Evolutionary conservation across 1,284 basidiomycete genomes (phyloP).

Genomic region (Paramarasmius palmivorus): DNA sequence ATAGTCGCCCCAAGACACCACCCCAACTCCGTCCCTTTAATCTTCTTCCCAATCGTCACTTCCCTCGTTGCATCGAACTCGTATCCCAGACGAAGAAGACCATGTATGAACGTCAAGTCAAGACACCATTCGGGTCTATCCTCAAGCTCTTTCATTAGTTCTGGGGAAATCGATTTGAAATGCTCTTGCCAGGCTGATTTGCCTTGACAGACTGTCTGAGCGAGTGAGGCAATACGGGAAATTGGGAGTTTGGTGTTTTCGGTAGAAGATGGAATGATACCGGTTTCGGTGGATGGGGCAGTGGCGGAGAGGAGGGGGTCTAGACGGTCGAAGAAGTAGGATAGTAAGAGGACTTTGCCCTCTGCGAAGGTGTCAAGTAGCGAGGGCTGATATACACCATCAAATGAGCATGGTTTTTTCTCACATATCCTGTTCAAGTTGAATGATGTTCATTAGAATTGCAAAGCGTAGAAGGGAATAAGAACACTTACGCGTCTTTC

Average conservation of each 20-base stretch:
- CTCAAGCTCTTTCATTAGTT: slow-evolving; percentile 74
- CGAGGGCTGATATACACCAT: slow-evolving; percentile 97
- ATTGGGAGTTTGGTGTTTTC: slow-evolving; percentile 47
- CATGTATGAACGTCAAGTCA: slow-evolving; percentile 95
- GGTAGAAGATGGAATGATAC: slow-evolving; percentile 10
- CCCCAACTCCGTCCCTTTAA: slow-evolving; percentile 90
- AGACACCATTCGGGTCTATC: slow-evolving; percentile 93
- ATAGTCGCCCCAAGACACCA: slow-evolving; percentile 91
- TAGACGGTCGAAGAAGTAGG: slow-evolving; percentile 97
- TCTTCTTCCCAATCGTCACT: slow-evolving; percentile 85
- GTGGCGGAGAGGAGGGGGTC: slow-evolving; percentile 68
- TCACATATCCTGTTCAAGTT: slow-evolving; percentile 69
- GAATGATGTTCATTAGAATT: slow-evolving; percentile 7
- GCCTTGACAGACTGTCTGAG: slow-evolving; percentile 74
- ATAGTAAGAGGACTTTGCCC: slow-evolving; percentile 83
- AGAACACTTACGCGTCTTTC: slow-evolving; percentile 82
- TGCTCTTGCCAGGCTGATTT: slow-evolving; percentile 56
- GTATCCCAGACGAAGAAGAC: slow-evolving; percentile 80
- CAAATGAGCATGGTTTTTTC: slow-evolving; percentile 92
- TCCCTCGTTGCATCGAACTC: slow-evolving; percentile 73
- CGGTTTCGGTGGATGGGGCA: slow-evolving; percentile 11
- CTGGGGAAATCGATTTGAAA: slow-evolving; percentile 48
- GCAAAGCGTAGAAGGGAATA: slow-evolving; percentile 2
- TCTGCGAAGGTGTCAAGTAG: slow-evolving; percentile 85
- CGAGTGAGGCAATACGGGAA: slow-evolving; percentile 63